Evolutionary conservation across 306 rosid genomes (phyloP).

Genomic region (Trichosanthes truncata): DNA sequence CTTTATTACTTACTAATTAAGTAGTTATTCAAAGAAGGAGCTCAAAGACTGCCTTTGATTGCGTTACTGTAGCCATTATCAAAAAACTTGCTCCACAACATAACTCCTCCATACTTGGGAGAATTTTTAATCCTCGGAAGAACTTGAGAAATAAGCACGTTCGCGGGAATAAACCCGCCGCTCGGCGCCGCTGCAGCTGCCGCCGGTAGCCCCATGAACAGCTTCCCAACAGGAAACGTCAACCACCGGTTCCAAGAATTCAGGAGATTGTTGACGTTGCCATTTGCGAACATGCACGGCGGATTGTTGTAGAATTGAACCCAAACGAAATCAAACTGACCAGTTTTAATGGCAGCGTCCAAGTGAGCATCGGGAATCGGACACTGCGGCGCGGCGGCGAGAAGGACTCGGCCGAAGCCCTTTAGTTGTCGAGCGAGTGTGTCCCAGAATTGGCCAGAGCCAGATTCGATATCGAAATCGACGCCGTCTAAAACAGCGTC

Average conservation of each 20-base stretch:
- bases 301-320: conserved; percentile 71
- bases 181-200: conserved; percentile 27
- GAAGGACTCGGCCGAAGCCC: conserved; percentile 13
- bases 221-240: conserved; percentile 22
- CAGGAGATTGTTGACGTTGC: conserved; percentile 24
- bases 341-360: conserved; percentile 31
- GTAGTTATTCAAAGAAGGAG: background rate
- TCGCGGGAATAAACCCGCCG: conserved; percentile 39
- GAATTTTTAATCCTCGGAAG: conserved; percentile 42
- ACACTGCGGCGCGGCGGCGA: conserved; percentile 60
- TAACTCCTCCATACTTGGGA: conserved; percentile 53
- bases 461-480: conserved; percentile 50
- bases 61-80: conserved; percentile 30
- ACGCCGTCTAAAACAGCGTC: conserved; percentile 40
- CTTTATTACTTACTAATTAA: background rate
- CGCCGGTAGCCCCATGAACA: conserved; percentile 65
- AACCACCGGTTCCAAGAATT: conserved; percentile 57
- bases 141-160: conserved; percentile 17
- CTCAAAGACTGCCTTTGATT: conserved; percentile 18
- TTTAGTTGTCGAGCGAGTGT: conserved; percentile 29
- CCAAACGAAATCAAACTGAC: conserved; percentile 55
- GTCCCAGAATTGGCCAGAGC: conserved; percentile 20
- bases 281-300: conserved; percentile 31
- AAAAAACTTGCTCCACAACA: conserved; percentile 42
- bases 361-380: conserved; percentile 35